Percentiles rank a stretch among this genome's conserved stretches.
phyloP scores from a whole-genome alignment of 805 yeast species.

The Metschnikowia santaceciliae region DNA sequence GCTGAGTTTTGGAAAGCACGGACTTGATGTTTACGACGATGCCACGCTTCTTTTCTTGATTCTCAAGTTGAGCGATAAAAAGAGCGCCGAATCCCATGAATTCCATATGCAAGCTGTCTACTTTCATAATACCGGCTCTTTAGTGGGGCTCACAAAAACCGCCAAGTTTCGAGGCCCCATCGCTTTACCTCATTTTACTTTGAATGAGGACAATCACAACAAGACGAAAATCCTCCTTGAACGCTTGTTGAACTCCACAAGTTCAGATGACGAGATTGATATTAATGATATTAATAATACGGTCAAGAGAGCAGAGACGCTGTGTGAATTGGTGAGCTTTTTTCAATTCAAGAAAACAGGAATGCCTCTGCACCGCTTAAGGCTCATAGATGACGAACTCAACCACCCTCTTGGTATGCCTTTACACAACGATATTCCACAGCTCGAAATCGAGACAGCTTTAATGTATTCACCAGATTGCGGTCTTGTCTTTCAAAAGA shows the following conservation, averaged over 20 bases:
- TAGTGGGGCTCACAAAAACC: constrained; percentile 54
- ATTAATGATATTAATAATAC: constrained; percentile 35
- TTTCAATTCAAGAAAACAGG: constrained; percentile 66
- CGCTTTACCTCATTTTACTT: constrained; percentile 56
- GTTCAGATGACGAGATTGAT: constrained; percentile 34
- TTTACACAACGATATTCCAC: constrained; percentile 50
- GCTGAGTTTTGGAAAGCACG: constrained; percentile 15
- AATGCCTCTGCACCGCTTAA: constrained; percentile 48
- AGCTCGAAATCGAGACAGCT: constrained; percentile 50
- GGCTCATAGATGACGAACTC: constrained; percentile 68
- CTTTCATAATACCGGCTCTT: constrained; percentile 61
- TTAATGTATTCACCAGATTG: constrained; percentile 87
- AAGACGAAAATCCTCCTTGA: constrained; percentile 42
- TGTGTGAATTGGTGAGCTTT: constrained; percentile 70
- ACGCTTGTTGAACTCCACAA: constrained; percentile 42
- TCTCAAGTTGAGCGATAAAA: constrained; percentile 35
- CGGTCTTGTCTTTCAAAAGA: constrained; percentile 48
- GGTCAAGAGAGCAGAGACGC: constrained; percentile 30
- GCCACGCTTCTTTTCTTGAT: constrained; percentile 32
- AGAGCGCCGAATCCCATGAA: constrained; percentile 47
- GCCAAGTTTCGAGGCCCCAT: constrained; percentile 62
- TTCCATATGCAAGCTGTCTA: constrained; percentile 58
- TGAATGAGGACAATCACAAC: constrained; percentile 40
- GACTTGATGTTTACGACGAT: constrained; percentile 21
- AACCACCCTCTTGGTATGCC: constrained; percentile 77